Base-by-base conservation (phyloP, 345 rosid species). In the Turnera subulata region DNA sequence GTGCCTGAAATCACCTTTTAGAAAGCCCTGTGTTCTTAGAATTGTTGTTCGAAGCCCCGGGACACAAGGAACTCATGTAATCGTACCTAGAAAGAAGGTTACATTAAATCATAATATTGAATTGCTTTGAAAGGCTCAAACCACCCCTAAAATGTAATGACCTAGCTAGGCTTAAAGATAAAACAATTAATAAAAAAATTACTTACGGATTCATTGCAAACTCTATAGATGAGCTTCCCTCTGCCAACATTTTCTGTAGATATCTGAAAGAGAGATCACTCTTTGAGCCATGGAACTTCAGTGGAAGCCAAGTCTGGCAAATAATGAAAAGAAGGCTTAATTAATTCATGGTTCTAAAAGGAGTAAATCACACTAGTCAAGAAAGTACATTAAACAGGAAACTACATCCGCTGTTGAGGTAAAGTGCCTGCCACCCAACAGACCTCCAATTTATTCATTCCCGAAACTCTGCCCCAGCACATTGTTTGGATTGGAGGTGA, bases 181-280 rank as follows among this genome's bases (percentile, higher is more conserved):
- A 63, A 40, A 61, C 39, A 45, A 37, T 58, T 25, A 16, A 65
- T 16, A 52, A 48, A 53, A 6, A 51, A 54, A 57, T n/a, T 29
- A 29, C 83, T 38, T 77, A 85, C 96, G 81, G 83, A 57, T 50
- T 85, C 94, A 93, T 79, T 35, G 82, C 59, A 73, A 93, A 93
- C 35, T 74, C 78, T 55, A 93, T 63, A 23, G 78, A 64, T 56
- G 85, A 77, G 55, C 56, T 72, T 47, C 76, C 82, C 64, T 64
- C 68, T 13, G 83, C 63, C 60, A 73, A 62, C 96, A 93, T 87
- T 70, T 64, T 76, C 50, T 73, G 67, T 26, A 84, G 68, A 70
- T 83, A 85, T 61, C 47, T 64, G 50, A 82, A 79, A 58, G 86
- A 80, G 33, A 68, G 61, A 56, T 89, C 97, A 42, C 83, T 85